Base-by-base conservation (phyloP, 306 rosid species). In the Leucaena leucocephala region DNA sequence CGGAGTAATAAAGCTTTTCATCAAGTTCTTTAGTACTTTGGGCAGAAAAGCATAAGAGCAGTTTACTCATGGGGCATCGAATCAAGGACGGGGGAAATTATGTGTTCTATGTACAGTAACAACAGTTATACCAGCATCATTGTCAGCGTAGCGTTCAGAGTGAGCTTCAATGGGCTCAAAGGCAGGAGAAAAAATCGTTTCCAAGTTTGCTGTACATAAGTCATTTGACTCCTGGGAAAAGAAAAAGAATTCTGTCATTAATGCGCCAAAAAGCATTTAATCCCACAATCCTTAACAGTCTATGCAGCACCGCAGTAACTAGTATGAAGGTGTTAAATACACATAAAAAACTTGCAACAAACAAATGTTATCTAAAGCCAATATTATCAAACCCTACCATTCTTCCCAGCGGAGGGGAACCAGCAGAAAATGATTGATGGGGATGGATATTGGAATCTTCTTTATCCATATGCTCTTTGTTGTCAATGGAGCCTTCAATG, bases 101-200 rank as follows among this genome's bases (percentile, higher is more conserved):
- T 50, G 62, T 2, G 13, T 22, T 52, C 44, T 33, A 46, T 19
- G 34, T 57, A 48, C 62, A 48, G 54, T 57, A 43, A 11, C 71
- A 45, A 46, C 59, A 64, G 70, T 42, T 77, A 69, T 74, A 88
- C 94, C 90, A 71, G 86, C 68, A 79, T 84, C 82, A 68, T 22
- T 74, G 79, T 79, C 88, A 21, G 69, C 54, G 67, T 66, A 67
- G 40, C 64, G 81, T 74, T 84, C 85, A 78, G 65, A 48, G 19
- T 69, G 74, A 48, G 71, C 74, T 72, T 86, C 89, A 54, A 83
- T 48, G 13, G 86, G 77, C 77, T 86, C 88, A 58, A 88, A 81
- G 75, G 82, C 83, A 86, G 92, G 94, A 81, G 94, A 90, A 82
- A 90, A 90, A 71, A 90, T 86, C 4, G 94, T 86, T 78, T 83